Evolutionary conservation across 192 early-diverging fungal species (phyloP).

Genomic region (Jimgerdemannia flammicorona): DNA sequence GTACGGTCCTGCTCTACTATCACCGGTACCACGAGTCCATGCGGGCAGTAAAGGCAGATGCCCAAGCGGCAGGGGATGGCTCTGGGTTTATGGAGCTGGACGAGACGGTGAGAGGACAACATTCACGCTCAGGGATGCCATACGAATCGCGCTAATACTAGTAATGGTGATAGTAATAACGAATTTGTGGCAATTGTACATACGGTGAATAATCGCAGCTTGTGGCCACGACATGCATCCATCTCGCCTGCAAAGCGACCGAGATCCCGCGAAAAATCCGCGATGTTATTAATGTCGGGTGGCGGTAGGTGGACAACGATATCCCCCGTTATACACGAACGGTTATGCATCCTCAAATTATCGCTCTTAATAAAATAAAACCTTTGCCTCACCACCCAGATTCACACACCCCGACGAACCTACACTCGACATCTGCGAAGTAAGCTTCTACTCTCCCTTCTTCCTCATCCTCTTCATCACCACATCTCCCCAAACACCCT

Average conservation of each 20-base stretch:
- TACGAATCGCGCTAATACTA: background rate
- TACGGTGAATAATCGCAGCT: conserved; percentile 24
- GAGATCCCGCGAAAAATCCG: conserved; percentile 48
- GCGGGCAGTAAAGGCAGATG: conserved; percentile 7
- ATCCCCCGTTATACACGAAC: background rate
- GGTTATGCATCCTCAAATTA: conserved; percentile 8
- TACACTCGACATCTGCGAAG: conserved; percentile 25
- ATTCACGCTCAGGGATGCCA: background rate
- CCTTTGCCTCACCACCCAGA: conserved; percentile 27
- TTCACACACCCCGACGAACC: conserved; percentile 23
- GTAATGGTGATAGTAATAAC: background rate
- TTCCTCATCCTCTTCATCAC: background rate
- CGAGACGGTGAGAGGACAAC: conserved; percentile 11
- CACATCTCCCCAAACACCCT: background rate
- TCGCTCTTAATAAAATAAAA: conserved; percentile 8
- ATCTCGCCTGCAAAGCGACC: conserved; percentile 49
- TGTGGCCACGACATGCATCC: conserved; percentile 48
- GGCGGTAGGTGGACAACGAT: conserved; percentile 16
- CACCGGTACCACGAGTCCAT: conserved; percentile 45
- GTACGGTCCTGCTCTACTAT: conserved; percentile 45
- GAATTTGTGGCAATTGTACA: background rate
- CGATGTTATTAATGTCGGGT: conserved; percentile 51
- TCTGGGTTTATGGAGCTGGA: conserved; percentile 11
- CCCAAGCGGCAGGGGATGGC: conserved; percentile 4
- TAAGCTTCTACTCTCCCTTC: background rate